Evolutionary conservation across 495 filamentous ascomycete species (phyloP).

Genomic region (Tuber melanosporum): DNA sequence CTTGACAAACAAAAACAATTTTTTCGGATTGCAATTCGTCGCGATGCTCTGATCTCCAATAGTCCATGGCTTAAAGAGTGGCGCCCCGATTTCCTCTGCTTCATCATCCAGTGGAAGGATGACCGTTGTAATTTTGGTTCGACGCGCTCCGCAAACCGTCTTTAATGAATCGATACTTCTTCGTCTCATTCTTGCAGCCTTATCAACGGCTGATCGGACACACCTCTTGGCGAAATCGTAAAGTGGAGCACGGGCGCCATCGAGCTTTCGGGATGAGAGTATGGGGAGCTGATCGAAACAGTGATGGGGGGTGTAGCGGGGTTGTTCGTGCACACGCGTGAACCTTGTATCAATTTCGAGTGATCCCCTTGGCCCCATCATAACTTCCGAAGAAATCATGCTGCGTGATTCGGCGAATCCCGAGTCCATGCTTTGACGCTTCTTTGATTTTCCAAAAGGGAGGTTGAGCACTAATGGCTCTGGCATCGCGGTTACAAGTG

Average conservation of each 20-base stretch:
- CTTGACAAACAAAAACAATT: not conserved
- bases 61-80: not conserved
- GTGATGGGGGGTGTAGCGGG: not conserved
- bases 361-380: fast-evolving
- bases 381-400: not conserved
- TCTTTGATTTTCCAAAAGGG: not conserved
- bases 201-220: not conserved
- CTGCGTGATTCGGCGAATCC: not conserved
- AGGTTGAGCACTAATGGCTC: not conserved
- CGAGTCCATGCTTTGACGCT: not conserved
- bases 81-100: not conserved
- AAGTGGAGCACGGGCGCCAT: not conserved
- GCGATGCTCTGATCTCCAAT: not conserved
- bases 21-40: not conserved
- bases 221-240: not conserved
- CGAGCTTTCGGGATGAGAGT: fast-evolving
- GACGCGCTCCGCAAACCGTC: not conserved
- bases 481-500: not conserved
- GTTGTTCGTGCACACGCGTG: fast-evolving
- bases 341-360: not conserved
- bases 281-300: fast-evolving
- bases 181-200: not conserved
- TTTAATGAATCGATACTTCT: not conserved
- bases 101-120: not conserved
- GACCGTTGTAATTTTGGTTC: fast-evolving